A percentile compares a stretch with the other conserved stretches of the same genome.
These are phyloP conservation scores for Cubamyces sp. DNA, from an alignment of 768 basidiomycete genomes.

Conservation along the genomic window DNA sequence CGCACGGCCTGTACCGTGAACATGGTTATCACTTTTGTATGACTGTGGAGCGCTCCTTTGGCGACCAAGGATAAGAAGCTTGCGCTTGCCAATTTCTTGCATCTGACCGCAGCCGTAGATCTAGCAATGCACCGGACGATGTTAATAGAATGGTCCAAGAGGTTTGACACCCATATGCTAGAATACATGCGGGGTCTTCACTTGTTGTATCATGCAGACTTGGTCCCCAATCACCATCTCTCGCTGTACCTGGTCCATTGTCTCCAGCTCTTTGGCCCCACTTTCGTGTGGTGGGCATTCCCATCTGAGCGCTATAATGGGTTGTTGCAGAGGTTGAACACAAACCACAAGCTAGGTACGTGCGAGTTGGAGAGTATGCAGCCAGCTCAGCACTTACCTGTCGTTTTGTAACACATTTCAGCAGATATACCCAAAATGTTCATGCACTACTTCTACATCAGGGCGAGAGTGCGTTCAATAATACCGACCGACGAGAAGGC, in stretches of 20 bases:
- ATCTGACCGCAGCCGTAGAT: constrained; percentile 27
- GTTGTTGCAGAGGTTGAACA: constrained; percentile 31
- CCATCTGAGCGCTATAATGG: constrained; percentile 39
- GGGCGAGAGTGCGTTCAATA: not conserved
- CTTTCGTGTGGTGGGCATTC: constrained; percentile 30
- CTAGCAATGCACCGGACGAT: constrained; percentile 26
- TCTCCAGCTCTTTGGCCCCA: constrained; percentile 36
- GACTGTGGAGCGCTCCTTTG: constrained; percentile 36
- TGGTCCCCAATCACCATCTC: constrained; percentile 38
- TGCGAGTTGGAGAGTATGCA: not conserved
- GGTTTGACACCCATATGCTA: constrained; percentile 8
- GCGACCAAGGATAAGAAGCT: constrained; percentile 5
- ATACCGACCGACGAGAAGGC: not conserved
- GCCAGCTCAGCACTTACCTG: not conserved
- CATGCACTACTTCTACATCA: constrained; percentile 9
- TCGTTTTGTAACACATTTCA: not conserved
- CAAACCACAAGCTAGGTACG: constrained; percentile 26
- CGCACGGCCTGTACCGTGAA: constrained; percentile 37
- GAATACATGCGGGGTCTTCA: constrained; percentile 29
- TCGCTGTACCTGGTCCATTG: constrained; percentile 37
- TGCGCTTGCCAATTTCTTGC: constrained; percentile 38
- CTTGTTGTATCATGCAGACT: constrained; percentile 31
- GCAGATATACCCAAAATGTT: not conserved
- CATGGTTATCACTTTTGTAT: constrained; percentile 39
- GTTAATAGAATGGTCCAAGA: constrained; percentile 7